Percentiles rank a stretch among this genome's conserved stretches.
phyloP scores from a whole-genome alignment of 805 yeast genomes.

The Spathaspora arborariae region DNA sequence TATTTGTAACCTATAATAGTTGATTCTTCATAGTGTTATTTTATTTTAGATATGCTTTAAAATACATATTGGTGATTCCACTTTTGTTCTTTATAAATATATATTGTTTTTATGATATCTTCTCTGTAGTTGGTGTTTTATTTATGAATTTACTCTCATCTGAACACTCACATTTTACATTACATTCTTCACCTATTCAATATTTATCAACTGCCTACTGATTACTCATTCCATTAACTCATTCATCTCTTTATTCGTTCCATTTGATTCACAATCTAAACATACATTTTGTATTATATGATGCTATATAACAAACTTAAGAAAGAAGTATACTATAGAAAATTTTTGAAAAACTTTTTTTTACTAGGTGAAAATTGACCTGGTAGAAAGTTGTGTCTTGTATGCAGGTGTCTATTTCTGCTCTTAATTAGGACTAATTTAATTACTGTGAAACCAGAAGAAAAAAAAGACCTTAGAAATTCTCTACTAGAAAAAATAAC shows the following conservation, averaged over 20 bases:
- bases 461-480: neutral
- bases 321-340: neutral
- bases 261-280: neutral
- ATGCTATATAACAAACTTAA: neutral
- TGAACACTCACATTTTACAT: neutral
- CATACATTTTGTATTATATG: neutral
- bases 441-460: neutral
- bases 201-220: neutral
- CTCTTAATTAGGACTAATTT: neutral
- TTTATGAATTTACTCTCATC: neutral
- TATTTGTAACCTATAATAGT: too few relatives aligned
- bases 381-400: neutral
- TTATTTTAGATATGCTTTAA: too few relatives aligned
- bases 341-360: slow-evolving; percentile 3
- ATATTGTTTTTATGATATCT: too few relatives aligned
- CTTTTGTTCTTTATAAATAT: too few relatives aligned
- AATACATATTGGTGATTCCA: too few relatives aligned
- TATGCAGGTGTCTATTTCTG: neutral
- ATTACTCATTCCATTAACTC: neutral
- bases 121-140: neutral
- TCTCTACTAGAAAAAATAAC: neutral
- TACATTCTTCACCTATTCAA: neutral
- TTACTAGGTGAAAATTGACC: neutral
- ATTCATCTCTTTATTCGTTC: slow-evolving; percentile 1
- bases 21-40: too few relatives aligned